phyloP scores from a whole-genome alignment of 345 rosid species.

The Moricandia arvensis region DNA sequence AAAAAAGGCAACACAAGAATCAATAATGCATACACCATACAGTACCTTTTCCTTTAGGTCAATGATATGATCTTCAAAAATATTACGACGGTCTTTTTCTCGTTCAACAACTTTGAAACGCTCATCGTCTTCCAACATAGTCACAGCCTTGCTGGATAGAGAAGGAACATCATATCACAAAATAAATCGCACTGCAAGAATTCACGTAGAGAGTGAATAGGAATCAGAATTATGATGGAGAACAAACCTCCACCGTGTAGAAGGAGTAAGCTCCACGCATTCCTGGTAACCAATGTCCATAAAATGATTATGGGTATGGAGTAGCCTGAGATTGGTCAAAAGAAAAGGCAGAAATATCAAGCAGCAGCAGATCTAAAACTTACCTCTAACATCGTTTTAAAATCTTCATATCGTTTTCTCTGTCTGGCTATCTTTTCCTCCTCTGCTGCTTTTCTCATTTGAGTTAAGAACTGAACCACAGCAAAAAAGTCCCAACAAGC shows the following conservation, averaged over 20 bases:
- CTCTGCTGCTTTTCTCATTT: conserved; percentile 72
- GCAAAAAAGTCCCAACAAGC: conserved; percentile 7
- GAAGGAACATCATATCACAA: conserved; percentile 23
- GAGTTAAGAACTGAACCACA: conserved; percentile 63
- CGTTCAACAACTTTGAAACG: conserved; percentile 85
- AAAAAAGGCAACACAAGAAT: conserved; percentile 8
- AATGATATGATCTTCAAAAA: conserved; percentile 65
- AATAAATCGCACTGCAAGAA: conserved; percentile 11
- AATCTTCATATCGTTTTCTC: conserved; percentile 74
- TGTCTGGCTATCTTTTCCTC: conserved; percentile 76
- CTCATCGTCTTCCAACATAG: conserved; percentile 77
- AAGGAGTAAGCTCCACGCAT: conserved; percentile 65
- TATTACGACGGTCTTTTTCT: conserved; percentile 85
- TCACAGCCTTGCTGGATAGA: conserved; percentile 68
- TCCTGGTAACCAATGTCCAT: conserved; percentile 49
- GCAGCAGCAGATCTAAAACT: conserved; percentile 33
- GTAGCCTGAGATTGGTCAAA: background rate
- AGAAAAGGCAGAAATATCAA: conserved; percentile 7
- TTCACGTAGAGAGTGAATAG: background rate
- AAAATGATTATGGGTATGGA: background rate
- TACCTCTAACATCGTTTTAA: conserved; percentile 83
- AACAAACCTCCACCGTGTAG: conserved; percentile 88
- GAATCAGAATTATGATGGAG: conserved; percentile 25
- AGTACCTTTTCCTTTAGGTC: conserved; percentile 74
- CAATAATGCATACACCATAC: background rate